Base-by-base conservation (phyloP, 192 early-diverging fungal genomes). In the Podila minutissima region DNA sequence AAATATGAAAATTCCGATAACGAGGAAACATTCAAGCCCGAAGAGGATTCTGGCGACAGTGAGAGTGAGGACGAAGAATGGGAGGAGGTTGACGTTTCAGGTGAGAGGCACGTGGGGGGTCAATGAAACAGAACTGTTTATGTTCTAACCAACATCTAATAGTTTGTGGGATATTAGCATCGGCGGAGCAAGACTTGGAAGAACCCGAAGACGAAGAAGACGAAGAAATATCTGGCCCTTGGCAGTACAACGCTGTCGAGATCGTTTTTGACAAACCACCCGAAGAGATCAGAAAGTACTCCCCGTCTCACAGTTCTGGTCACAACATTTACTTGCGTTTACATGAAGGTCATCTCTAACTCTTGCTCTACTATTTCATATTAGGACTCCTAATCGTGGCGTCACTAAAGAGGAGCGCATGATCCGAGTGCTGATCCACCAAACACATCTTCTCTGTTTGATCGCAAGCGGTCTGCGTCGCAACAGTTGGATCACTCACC, bases 381-480 rank as follows among this genome's bases (percentile, higher is more conserved):
- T 53, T 65, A 88, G 84, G 71, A 66, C 76, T 15, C 51, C 77
- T 2, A 65, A 53, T 31, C 51, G 67, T 35, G 84, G 87, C 15
- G 79, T 92, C 12, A 75, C 83, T 22, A 88, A 89, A 60, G 71
- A 83, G 58, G 84, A 90, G 46, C 83, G 92, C 26, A 70, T 72
- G 28, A 63, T 86, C 17, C 88, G 92, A 24, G 74, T 84, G 6
- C 72, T 87, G 71, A 74, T 87, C 6, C 92, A 93, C 64, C 89
- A 92, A 62, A 83, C 82, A 10, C 92, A 94, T 83, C 69, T 93
- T 10, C 57, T 92, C 0, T 83, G 78, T 28, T 74, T 94, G 17
- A 66, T 92, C 8, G 82, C 77, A 15, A 87, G 89, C 53, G 89
- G 83, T 17, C 74, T 83, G 19, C 62, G 83, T 48, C 84, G 92